Evolutionary conservation across 352 stramenopile genomes (phyloP), one percentile per base, ranked within the genome.

Genomic region (Phytophthora melonis): DNA sequence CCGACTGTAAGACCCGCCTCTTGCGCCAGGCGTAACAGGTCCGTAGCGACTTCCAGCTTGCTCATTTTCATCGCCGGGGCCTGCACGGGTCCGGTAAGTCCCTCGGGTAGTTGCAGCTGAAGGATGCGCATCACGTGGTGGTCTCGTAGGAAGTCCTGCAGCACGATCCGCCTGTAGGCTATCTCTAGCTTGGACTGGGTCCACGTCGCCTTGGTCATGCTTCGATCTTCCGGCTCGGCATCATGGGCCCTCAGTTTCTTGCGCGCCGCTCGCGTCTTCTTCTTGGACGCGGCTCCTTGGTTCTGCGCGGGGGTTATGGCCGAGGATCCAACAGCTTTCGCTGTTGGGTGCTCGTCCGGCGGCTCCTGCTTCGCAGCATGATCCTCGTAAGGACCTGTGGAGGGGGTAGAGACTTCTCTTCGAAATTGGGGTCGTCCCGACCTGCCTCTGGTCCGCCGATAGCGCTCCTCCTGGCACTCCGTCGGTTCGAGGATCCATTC

Each of bases 191-290:
- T 21, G 6, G 36, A 5, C 7, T 64, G 41, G 1, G 43, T 56
- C 58, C 47, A 66, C 16, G 2, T 10, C 4, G 10, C 10, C 30
- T 6, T 36, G 3, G 36, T 27, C n/a, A 3, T n/a, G 41, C 32
- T 18, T 10, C 27, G 47, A 36, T 58, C 30, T 39, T 66, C 59
- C 16, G 1, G 5, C 2, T 66, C 59, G 0, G 47, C 39, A 0
- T 58, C 59, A 7, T 32, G 47, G 30, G 59, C 45, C n/a, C 41
- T 66, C 0, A 66, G 18, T 7, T 66, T 50, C n/a, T 58, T 66
- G 1, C 45, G 59, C 25, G 27, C 10, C 39, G 59, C n/a, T 34
- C 43, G 25, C 14, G 7, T 60, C 19, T 60, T 60, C 54, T 62
- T 62, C 34, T 50, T 34, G 6, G 6, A 34, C 30, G 30, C 6